phyloP scores from a whole-genome alignment of 257 asterid genomes.

The Cynanchum wilfordii region DNA sequence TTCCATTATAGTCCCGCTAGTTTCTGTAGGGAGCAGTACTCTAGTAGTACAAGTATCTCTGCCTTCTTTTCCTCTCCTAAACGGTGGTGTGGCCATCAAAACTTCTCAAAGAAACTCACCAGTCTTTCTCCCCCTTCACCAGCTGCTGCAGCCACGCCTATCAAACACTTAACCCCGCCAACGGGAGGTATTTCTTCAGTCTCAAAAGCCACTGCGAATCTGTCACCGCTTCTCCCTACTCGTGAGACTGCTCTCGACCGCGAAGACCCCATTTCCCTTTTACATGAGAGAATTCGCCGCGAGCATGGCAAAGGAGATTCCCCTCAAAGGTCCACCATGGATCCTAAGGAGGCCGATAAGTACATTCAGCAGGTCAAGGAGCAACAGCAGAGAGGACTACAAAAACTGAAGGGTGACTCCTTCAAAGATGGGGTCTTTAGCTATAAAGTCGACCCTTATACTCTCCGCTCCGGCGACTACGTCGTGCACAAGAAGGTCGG shows the following conservation, averaged over 20 bases:
- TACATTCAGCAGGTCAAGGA: slow-evolving; percentile 76
- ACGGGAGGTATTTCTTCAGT: neutral
- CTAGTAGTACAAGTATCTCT: neutral
- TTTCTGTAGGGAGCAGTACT: neutral
- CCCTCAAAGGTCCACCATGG: slow-evolving; percentile 51
- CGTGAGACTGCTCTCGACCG: slow-evolving; percentile 31
- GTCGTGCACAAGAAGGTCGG: slow-evolving; percentile 95
- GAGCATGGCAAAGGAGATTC: slow-evolving; percentile 68
- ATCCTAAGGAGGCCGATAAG: slow-evolving; percentile 73
- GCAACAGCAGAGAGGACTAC: slow-evolving; percentile 90
- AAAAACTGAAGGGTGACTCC: slow-evolving; percentile 66
- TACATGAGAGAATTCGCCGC: slow-evolving; percentile 66
- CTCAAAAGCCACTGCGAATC: slow-evolving; percentile 19
- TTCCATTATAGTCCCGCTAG: neutral
- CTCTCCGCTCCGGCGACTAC: slow-evolving; percentile 75
- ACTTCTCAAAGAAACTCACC: neutral
- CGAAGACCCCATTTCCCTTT: slow-evolving; percentile 52
- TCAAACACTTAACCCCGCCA: too few species aligned
- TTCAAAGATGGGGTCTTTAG: slow-evolving; percentile 28
- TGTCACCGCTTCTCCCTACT: slow-evolving; percentile 19
- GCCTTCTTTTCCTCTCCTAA: neutral
- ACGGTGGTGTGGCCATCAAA: neutral
- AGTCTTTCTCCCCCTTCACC: neutral
- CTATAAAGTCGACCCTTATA: slow-evolving; percentile 83
- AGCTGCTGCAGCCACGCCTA: neutral